These are phyloP conservation scores for Colletotrichum godetiae DNA, from an alignment of 2,329 filamentous ascomycete species.

Conservation along the genomic window DNA sequence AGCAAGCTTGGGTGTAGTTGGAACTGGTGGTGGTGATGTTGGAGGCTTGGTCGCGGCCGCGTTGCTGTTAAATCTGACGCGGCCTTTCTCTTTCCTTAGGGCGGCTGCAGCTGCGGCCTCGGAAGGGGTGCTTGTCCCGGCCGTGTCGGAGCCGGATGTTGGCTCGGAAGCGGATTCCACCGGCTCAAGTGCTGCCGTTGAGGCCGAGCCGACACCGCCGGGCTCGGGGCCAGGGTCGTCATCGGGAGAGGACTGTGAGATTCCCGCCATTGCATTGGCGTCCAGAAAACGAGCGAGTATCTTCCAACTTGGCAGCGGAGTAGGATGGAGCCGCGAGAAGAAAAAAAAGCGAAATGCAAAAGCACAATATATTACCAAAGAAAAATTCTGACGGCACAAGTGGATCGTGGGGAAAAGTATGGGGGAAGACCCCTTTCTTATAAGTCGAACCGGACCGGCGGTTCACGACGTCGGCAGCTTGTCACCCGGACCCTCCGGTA, in stretches of 20 bases:
- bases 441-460: conserved; percentile 28
- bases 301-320: conserved; percentile 7
- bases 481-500: conserved; percentile 20
- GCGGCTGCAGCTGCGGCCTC: conserved; percentile 37
- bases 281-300: conserved; percentile 1
- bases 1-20: conserved; percentile 11
- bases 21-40: conserved; percentile 30
- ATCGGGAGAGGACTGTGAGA: conserved; percentile 30
- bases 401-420: conserved; percentile 31
- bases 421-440: conserved; percentile 28
- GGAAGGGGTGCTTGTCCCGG: conserved; percentile 4
- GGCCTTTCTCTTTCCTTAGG: conserved; percentile 56
- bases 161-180: conserved; percentile 3
- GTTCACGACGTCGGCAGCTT: conserved; percentile 22
- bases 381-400: conserved; percentile 5
- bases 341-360: background rate
- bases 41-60: conserved; percentile 47
- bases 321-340: background rate
- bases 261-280: conserved; percentile 35
- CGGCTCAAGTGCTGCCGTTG: conserved; percentile 9
- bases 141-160: background rate
- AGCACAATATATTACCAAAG: conserved; percentile 9
- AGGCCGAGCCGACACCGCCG: conserved; percentile 11
- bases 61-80: conserved; percentile 61
- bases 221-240: conserved; percentile 33